Conservation (phyloP, 106 monocot species). For the Dioscorea alata region DNA sequence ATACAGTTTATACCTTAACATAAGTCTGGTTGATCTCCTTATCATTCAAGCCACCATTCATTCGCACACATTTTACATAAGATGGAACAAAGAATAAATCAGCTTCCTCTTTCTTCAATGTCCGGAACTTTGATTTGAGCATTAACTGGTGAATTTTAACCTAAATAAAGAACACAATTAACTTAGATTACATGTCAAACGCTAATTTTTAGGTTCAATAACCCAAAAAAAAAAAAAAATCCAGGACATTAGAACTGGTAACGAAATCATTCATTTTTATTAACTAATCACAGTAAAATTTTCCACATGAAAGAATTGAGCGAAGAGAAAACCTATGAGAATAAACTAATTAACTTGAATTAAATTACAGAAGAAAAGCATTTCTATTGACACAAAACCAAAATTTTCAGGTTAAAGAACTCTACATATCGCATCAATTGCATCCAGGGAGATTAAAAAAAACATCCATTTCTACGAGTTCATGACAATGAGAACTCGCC, state of each 20-base stretch:
- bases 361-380: background rate
- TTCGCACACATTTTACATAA: slow-evolving; percentile 96
- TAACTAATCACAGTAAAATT: background rate
- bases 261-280: background rate
- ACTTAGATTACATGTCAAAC: background rate
- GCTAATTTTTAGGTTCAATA: background rate
- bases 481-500: background rate
- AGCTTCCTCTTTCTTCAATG: slow-evolving; percentile 77
- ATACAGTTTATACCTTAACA: slow-evolving; percentile 57
- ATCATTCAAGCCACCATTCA: slow-evolving; percentile 91
- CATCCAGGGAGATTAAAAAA: background rate
- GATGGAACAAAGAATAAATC: slow-evolving; percentile 97
- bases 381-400: background rate
- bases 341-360: background rate
- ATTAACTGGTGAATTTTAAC: slow-evolving; percentile 87
- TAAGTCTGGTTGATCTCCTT: slow-evolving; percentile 95
- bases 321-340: background rate
- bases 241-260: background rate
- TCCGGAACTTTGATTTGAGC: slow-evolving; percentile 78
- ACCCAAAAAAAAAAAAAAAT: background rate
- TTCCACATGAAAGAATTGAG: background rate
- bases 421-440: background rate
- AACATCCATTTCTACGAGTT: background rate
- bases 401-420: background rate
- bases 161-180: slow-evolving; percentile 21